Conservation (phyloP, 768 basidiomycete species). For the Rhodocollybia butyracea region DNA sequence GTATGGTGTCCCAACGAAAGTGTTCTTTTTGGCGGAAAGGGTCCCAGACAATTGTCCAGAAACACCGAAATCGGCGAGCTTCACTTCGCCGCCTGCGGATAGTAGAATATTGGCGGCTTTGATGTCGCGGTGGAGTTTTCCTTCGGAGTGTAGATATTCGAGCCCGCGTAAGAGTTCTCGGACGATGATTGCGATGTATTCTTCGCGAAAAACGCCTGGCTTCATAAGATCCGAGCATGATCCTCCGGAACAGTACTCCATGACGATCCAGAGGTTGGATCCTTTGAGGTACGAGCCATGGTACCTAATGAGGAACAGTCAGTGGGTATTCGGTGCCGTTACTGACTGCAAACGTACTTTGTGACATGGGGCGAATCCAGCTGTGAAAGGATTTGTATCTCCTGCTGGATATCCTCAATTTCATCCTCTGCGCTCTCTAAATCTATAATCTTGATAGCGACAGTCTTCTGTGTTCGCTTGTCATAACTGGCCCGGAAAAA, state of each 20-base stretch:
- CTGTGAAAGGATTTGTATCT: slow-evolving; percentile 96
- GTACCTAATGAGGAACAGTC: slow-evolving; percentile 50
- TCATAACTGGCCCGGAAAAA: slow-evolving; percentile 65
- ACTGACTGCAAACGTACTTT: slow-evolving; percentile 54
- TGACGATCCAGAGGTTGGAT: slow-evolving; percentile 97
- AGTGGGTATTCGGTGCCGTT: background rate
- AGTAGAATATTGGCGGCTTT: slow-evolving; percentile 97
- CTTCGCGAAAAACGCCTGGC: slow-evolving; percentile 95
- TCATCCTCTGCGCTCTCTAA: slow-evolving; percentile 99
- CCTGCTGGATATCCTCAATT: slow-evolving; percentile 99
- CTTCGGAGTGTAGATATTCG: slow-evolving; percentile 93
- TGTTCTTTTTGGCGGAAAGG: slow-evolving; percentile 93
- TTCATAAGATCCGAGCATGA: slow-evolving; percentile 99
- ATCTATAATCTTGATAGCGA: slow-evolving; percentile 99
- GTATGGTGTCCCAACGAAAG: slow-evolving; percentile 96
- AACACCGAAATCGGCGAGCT: slow-evolving; percentile 97
- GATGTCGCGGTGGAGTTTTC: slow-evolving; percentile 98
- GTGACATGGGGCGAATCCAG: slow-evolving; percentile 95
- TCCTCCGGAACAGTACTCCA: slow-evolving; percentile 99
- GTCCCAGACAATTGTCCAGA: slow-evolving; percentile 96
- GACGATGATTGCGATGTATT: slow-evolving; percentile 97
- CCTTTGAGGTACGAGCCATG: slow-evolving; percentile 96
- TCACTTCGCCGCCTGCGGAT: slow-evolving; percentile 91
- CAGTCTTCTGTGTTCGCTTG: slow-evolving; percentile 92
- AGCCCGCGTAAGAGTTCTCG: slow-evolving; percentile 89